These are phyloP conservation scores for Furcasterigmium sp. DNA, from an alignment of 2,329 filamentous ascomycete species.

Conservation along the genomic window DNA sequence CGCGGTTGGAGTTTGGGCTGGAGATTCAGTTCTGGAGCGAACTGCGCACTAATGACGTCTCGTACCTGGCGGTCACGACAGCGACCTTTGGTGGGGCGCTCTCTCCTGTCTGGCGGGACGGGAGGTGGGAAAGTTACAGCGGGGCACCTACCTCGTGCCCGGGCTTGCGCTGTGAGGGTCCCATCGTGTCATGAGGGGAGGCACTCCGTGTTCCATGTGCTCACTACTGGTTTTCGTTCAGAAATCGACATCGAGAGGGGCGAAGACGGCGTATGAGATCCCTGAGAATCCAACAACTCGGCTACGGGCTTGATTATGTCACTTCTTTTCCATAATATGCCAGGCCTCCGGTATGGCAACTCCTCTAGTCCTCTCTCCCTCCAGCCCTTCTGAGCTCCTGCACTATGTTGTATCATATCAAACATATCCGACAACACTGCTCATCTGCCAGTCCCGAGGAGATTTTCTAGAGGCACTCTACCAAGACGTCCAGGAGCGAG, in stretches of 20 bases:
- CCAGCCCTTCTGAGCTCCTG: conserved; percentile 57
- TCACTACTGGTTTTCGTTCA: no score
- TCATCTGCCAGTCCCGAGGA: conserved; percentile 63
- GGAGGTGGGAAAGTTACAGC: no score
- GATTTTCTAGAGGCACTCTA: conserved; percentile 54
- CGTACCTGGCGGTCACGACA: conserved; percentile 8
- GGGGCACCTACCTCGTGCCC: no score
- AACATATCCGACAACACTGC: conserved; percentile 54
- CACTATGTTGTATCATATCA: conserved; percentile 55
- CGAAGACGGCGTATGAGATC: no score
- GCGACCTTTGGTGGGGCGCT: not conserved
- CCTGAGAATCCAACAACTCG: no score
- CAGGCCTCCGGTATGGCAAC: conserved; percentile 7
- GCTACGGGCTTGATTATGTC: no score
- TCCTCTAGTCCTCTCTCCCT: conserved; percentile 44
- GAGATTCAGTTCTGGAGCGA: no score
- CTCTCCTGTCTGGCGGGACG: no score
- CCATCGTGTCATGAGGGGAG: no score
- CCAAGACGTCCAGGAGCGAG: not conserved
- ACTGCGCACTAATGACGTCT: conserved; percentile 18
- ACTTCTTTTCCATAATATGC: not conserved
- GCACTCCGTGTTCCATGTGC: no score
- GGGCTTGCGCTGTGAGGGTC: no score
- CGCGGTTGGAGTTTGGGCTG: conserved; percentile 8
- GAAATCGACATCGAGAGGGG: no score